Evolutionary conservation across 345 rosid species (phyloP).

Genomic region (Eucalyptus coolabah): DNA sequence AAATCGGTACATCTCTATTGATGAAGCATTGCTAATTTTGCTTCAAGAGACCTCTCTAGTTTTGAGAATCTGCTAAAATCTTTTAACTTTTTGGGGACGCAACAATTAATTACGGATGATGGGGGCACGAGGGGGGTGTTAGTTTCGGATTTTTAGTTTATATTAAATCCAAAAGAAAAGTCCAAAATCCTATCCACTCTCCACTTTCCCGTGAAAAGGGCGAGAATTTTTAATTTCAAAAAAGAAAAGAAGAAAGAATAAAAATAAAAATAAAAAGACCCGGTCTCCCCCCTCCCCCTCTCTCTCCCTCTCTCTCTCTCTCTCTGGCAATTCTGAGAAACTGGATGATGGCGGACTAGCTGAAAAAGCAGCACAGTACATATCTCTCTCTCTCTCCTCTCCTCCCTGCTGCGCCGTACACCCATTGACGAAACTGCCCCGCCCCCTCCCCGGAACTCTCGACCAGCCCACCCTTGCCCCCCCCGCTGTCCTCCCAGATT

Average conservation of each 20-base stretch:
- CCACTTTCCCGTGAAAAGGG: background rate
- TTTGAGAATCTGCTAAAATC: background rate
- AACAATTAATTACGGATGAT: background rate
- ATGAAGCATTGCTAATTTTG: background rate
- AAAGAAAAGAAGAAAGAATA: background rate
- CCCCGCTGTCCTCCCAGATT: conserved; percentile 13
- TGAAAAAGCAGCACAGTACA: background rate
- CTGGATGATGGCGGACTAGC: background rate
- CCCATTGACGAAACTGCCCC: background rate
- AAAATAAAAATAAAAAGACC: background rate
- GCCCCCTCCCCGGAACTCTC: background rate
- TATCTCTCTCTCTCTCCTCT: background rate
- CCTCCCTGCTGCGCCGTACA: background rate
- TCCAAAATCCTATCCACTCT: background rate
- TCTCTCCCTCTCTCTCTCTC: background rate
- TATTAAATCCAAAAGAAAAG: background rate
- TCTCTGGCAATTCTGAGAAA: background rate
- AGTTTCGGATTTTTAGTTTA: background rate
- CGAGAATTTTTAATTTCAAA: background rate
- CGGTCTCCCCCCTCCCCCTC: background rate
- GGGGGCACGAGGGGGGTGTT: background rate
- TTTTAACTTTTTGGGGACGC: background rate
- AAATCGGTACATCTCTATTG: background rate
- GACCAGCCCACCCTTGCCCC: background rate
- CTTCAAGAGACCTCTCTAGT: background rate